phyloP scores from a whole-genome alignment of 2,329 filamentous ascomycete genomes.

The Pyrenochaeta sp. region DNA sequence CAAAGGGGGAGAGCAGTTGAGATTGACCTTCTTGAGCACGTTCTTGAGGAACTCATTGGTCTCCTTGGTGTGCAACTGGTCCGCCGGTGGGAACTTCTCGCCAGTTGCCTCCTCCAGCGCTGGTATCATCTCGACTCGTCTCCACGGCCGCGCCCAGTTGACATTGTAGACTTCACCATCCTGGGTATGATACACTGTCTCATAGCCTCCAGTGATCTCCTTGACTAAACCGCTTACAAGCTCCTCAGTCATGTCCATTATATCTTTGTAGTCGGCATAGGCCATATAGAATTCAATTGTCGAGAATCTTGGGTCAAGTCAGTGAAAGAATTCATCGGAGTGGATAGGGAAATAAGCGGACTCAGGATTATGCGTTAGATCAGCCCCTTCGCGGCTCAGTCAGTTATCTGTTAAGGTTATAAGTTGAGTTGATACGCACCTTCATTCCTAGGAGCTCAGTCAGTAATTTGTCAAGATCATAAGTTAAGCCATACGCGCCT shows the following conservation, averaged over 20 bases:
- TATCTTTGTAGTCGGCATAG: slow-evolving; percentile 75
- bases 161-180: slow-evolving; percentile 86
- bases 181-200: slow-evolving; percentile 87
- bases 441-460: slow-evolving; percentile 70
- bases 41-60: slow-evolving; percentile 81
- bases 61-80: slow-evolving; percentile 88
- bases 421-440: slow-evolving; percentile 49
- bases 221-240: slow-evolving; percentile 76
- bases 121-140: slow-evolving; percentile 93
- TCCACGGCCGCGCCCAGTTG: slow-evolving; percentile 97
- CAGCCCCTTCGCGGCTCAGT: slow-evolving; percentile 71
- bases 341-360: no score
- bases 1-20: slow-evolving; percentile 87
- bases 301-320: no score
- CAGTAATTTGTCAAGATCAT: no score
- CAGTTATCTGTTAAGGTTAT: neutral
- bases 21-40: slow-evolving; percentile 85
- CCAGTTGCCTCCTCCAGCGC: slow-evolving; percentile 87
- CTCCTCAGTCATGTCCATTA: slow-evolving; percentile 92
- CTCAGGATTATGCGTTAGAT: slow-evolving; percentile 96
- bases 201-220: slow-evolving; percentile 83
- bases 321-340: no score
- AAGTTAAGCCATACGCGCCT: slow-evolving; percentile 24
- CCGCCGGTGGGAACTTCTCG: slow-evolving; percentile 91
- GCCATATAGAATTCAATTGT: slow-evolving; percentile 93